Base-by-base conservation (phyloP, 2,329 filamentous ascomycete genomes). In the Pseudophaeomoniella oleicola region DNA sequence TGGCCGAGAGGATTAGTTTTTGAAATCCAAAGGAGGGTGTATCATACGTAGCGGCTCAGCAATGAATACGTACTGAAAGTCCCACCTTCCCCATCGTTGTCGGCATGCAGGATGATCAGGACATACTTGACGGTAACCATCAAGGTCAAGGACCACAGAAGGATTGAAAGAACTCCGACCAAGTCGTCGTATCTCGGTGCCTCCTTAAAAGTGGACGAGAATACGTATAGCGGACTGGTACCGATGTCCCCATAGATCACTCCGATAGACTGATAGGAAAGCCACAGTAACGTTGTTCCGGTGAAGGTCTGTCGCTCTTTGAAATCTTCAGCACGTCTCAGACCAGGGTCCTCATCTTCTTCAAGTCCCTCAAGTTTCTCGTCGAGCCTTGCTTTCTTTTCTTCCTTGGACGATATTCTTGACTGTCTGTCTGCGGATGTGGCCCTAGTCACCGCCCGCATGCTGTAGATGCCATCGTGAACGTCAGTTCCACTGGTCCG, bases 211-310 rank as follows among this genome's bases (percentile, higher is more conserved):
- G 65, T 69, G 1, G 60, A 63, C 5, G 67, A 71, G 43, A 57
- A 72, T 13, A 72, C 68, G 46, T 72, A 72, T 2, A 72, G 59
- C 3, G 68, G 67, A 27, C 60, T 66, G 4, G 68, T 72, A 13
- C 68, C 68, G 40, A 72, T 71, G 39, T 72, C 68, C 13, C 68
- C 68, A 40, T 71, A 72, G 37, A 72, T 71, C 35, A 71, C 67
- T 27, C 68, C 68, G 19, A 64, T 61, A 2, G 63, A 66, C 43
- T 71, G 66, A 47, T 71, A 72, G 4, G 67, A 62, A 13, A 68
- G 57, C 53, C 60, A n/a, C 29, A n/a, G n/a, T n/a, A n/a, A n/a
- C n/a, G n/a, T n/a, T n/a, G n/a, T n/a, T n/a, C n/a, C n/a, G n/a
- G n/a, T n/a, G n/a, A n/a, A n/a, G n/a, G n/a, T n/a, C 39, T 48